Evolutionary conservation across 768 basidiomycete species (phyloP), one percentile per base, ranked within the genome.

Genomic region (Lactarius deliciosus): DNA sequence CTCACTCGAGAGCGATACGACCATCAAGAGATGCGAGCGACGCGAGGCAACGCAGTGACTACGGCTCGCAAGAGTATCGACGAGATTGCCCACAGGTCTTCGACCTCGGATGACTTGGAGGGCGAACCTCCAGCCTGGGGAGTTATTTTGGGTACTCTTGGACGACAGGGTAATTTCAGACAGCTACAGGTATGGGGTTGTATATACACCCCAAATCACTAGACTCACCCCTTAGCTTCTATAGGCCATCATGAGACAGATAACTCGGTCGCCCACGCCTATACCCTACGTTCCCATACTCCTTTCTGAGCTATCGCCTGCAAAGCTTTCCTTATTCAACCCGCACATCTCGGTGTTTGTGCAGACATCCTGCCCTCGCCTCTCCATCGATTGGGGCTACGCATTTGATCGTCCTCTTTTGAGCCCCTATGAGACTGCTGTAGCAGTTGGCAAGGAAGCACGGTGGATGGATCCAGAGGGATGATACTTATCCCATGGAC

Each of bases 341-440:
- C 85, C 87, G 0, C 85, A 94, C 68, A 83, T 98, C 70, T 88
- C 92, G 2, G 87, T 91, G 0, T 98, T 98, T 75, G 85, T 98
- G 20, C 97, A 98, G 75, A 99, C 97, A 1, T 93, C 95, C 0
- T 98, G 97, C 76, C 97, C 97, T 3, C 87, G 97, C 30, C 79
- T 99, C 61, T 95, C 93, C 20, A 98, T 98, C 64, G 97, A 99
- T 74, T 99, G 97, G 97, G 97, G 97, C 4, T 96, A 96, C 73
- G 97, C 96, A 1, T 99, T 99, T 78, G 81, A 89, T 62, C 81
- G 84, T 25, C 97, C 97, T 2, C 79, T 98, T 58, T 78, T 99
- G 41, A 95, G 89, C 72, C 95, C 96, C 1, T 99, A 98, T 74
- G 97, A 98, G 77, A 89, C 92, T 0, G 86, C 89, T 5, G 91